Base-by-base conservation (phyloP, 331 rosid genomes). In the Telfairia occidentalis region DNA sequence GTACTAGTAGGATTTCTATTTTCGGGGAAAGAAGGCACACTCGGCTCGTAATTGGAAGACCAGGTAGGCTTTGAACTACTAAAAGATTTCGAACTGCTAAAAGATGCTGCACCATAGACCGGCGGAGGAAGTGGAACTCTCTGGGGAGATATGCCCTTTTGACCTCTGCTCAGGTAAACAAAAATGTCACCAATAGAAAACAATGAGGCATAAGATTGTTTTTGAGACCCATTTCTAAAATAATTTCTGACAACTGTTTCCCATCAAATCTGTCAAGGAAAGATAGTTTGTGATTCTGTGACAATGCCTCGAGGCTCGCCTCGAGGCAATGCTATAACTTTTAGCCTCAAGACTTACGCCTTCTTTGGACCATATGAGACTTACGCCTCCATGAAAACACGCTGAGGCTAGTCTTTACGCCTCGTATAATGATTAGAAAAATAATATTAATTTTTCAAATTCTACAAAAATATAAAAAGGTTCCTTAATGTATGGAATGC, bases 111-210 rank as follows among this genome's bases (percentile, higher is more conserved):
- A 15, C 75, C 58, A 45, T 45, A 46, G 38, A 70, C 26, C 1
- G 75, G 75, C 46, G 75, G 75, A 48, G 92, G 96, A 35, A 92
- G 92, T 76, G 93, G 79, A 78, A 89, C 88, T 83, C 97, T 90
- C 40, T 53, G 81, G 46, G 92, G 90, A 81, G 84, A 78, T 77
- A 58, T 71, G 29, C 86, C 88, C 16, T 50, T 86, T 48, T 37
- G 83, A 70, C 71, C 65, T 50, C 96, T 92, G 78, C 57, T 48
- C 34, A 66, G 58, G 69, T 32, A 72, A 85, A 19, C 28, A 32
- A 49, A 50, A 73, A 48, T 18, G 19, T 30, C 3, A 15, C 13
- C 11, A 2, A 16, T 24, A 9, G 32, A 28, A 46, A 19, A 30
- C 2, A 29, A 72, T 6, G 3, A 9, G 13, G 50, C 12, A 50